These are phyloP conservation scores for Trichoderma simmonsii DNA, from an alignment of 2,329 filamentous ascomycete genomes.

Conservation along the genomic window DNA sequence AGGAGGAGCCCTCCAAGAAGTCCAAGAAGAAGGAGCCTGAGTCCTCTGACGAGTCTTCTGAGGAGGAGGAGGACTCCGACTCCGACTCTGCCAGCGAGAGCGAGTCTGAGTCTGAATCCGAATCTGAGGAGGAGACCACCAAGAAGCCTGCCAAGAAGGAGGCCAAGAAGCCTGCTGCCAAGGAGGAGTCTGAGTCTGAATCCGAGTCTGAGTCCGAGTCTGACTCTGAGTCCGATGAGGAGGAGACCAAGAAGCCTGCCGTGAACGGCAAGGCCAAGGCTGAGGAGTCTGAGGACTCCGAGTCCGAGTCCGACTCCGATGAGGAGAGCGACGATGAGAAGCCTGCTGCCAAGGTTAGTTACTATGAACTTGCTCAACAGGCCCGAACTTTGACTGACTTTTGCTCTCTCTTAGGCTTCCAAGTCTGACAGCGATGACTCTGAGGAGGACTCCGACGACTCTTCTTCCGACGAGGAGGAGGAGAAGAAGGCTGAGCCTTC, in stretches of 20 bases:
- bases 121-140: constrained; percentile 22
- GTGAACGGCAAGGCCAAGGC: constrained; percentile 31
- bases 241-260: constrained; percentile 31
- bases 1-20: constrained; percentile 46
- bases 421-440: constrained; percentile 31
- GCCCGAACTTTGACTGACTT: neutral
- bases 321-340: constrained; percentile 36
- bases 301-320: constrained; percentile 35
- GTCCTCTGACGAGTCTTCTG: constrained; percentile 35
- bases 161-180: constrained; percentile 34
- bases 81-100: constrained; percentile 36
- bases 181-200: constrained; percentile 26
- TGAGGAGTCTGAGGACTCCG: constrained; percentile 33
- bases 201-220: constrained; percentile 34
- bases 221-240: constrained; percentile 25
- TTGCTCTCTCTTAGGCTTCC: constrained; percentile 20
- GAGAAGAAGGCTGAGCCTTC: constrained; percentile 39
- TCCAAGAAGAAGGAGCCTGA: constrained; percentile 46
- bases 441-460: constrained; percentile 36
- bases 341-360: constrained; percentile 28
- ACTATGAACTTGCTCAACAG: neutral
- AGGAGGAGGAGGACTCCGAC: constrained; percentile 31
- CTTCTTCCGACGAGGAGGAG: constrained; percentile 36
- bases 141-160: constrained; percentile 26
- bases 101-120: constrained; percentile 24